These are phyloP conservation scores for Quercus wislizeni DNA, from an alignment of 306 rosid genomes.

Conservation along the genomic window DNA sequence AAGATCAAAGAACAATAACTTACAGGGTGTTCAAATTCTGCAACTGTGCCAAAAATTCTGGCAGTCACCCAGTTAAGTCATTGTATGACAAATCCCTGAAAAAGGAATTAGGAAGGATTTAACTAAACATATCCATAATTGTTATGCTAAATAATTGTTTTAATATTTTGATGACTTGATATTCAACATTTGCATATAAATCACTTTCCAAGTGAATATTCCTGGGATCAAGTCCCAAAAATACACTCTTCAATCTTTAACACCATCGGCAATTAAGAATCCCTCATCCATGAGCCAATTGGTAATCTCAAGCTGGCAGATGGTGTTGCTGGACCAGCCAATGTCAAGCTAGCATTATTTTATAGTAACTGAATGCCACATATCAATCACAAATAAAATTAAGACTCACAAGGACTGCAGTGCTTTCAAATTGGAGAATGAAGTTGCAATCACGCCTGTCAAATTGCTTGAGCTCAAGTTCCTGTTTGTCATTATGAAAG, in stretches of 20 bases:
- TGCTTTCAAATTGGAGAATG: conserved; percentile 16
- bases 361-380: background rate
- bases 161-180: rapidly evolving
- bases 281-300: background rate
- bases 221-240: background rate
- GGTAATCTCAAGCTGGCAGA: background rate
- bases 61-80: conserved; percentile 37
- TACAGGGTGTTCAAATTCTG: conserved; percentile 28
- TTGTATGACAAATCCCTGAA: conserved; percentile 49
- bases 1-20: background rate
- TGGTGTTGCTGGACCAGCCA: background rate
- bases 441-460: conserved; percentile 5
- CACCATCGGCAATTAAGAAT: background rate
- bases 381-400: background rate
- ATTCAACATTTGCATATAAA: background rate
- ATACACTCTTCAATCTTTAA: background rate
- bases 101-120: background rate
- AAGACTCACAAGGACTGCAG: too few relatives aligned
- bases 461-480: background rate
- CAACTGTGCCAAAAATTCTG: conserved; percentile 23
- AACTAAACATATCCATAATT: too few relatives aligned
- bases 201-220: background rate
- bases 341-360: background rate
- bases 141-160: too few relatives aligned
- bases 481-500: too few relatives aligned